These are phyloP conservation scores for Amaranthus hypochondriacus DNA, from an alignment of 148 eudicot genomes.

Conservation along the genomic window DNA sequence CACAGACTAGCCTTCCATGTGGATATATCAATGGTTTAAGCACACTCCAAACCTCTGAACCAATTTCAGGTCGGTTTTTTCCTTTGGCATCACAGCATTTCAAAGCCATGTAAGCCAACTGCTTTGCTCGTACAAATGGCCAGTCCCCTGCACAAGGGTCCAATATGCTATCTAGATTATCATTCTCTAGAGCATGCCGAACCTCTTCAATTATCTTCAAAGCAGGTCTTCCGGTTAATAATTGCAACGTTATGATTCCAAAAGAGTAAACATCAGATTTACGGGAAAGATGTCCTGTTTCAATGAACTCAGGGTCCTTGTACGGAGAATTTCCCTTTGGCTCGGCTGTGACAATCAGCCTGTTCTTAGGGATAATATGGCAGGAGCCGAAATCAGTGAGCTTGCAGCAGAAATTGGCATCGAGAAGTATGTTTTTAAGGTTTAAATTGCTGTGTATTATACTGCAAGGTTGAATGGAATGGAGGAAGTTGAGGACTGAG, in stretches of 20 bases:
- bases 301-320: slow-evolving; percentile 60
- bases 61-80: slow-evolving; percentile 59
- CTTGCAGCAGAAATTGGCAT: slow-evolving; percentile 52
- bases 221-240: slow-evolving; percentile 67
- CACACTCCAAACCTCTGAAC: slow-evolving; percentile 61
- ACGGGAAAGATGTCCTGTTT: slow-evolving; percentile 56
- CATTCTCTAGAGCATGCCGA: slow-evolving; percentile 51
- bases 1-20: slow-evolving; percentile 34
- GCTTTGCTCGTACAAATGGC: slow-evolving; percentile 83
- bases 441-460: slow-evolving; percentile 65
- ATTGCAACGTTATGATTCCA: slow-evolving; percentile 57
- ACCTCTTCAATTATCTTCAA: slow-evolving; percentile 55
- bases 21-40: slow-evolving; percentile 60
- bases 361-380: slow-evolving; percentile 31
- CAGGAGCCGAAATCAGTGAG: slow-evolving; percentile 74
- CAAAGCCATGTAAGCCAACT: slow-evolving; percentile 58
- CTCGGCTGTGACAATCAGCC: slow-evolving; percentile 35
- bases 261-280: slow-evolving; percentile 81
- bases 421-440: slow-evolving; percentile 63
- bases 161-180: slow-evolving; percentile 41
- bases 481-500: slow-evolving; percentile 75
- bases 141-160: slow-evolving; percentile 91
- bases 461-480: slow-evolving; percentile 48
- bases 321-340: slow-evolving; percentile 67
- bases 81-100: slow-evolving; percentile 57